Base-by-base conservation (phyloP, 805 yeast species). In the Candida gorgasii region DNA sequence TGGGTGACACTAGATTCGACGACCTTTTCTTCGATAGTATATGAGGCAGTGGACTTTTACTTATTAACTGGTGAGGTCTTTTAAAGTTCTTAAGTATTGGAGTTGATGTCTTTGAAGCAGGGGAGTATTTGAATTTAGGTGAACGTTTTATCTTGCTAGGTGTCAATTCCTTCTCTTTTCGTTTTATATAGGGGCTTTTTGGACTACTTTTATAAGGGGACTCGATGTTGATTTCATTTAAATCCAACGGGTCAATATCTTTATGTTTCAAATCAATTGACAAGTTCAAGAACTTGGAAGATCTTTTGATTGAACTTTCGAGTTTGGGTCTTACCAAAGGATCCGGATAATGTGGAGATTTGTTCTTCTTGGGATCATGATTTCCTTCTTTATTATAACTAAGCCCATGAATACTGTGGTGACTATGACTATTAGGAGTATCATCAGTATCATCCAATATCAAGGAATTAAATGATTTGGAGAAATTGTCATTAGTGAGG, bases 31-130 rank as follows among this genome's bases (percentile, higher is more conserved):
- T 42, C 8, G 45, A 42, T 36, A 36, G 33, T 16, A 36, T 26
- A 39, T 49, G 52, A 4, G 73, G 74, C 11, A 73, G 67, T 4
- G 76, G 76, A 13, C 69, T 61, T 47, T 70, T 73, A 45, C 73
- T 67, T 16, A 70, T 66, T 38, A 70, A 55, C 42, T 64, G 62
- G 49, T 69, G 75, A 1, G 76, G 76, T 24, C 76, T 54, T 45
- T 70, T 70, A 53, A 67, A 70, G 46, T 67, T 69, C 45, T 64
- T 65, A 26, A 40, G 39, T 17, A 41, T 35, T 15, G 53, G 53
- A 18, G 53, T 49, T 5, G 48, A 45, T 11, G 46, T 44, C 14
- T 36, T 26, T 12, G 39, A 36, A 12, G 8, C 19, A 3, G 39
- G 39, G 5, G 39, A 36, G 5, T 24, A 26, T 16, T 26, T 23